A percentile compares a stretch with the other conserved stretches of the same genome.
Evolutionary conservation across 129 eudicot species (phyloP).

Genomic region (Helianthus annuus): DNA sequence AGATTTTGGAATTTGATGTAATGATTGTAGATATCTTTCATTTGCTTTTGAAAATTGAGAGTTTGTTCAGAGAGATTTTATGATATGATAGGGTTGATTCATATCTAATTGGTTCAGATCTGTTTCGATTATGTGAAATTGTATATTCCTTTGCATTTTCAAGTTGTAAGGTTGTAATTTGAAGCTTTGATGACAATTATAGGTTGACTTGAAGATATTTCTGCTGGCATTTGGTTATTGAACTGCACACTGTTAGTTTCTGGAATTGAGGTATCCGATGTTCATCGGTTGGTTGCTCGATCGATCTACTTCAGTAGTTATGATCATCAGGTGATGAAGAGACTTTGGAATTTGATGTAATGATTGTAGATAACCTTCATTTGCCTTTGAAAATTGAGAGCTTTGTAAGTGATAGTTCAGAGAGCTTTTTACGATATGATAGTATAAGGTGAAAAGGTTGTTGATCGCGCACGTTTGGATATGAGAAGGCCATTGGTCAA

Average conservation of each 20-base stretch:
- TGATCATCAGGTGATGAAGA: slow-evolving; percentile 13
- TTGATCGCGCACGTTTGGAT: slow-evolving; percentile 32
- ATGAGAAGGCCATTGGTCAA: slow-evolving; percentile 86
- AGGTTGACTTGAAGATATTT: slow-evolving; percentile 39
- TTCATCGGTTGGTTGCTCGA: slow-evolving; percentile 4
- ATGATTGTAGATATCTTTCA: slow-evolving; percentile 43
- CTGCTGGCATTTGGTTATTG: slow-evolving; percentile 36
- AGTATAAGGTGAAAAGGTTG: not conserved
- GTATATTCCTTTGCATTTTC: not conserved
- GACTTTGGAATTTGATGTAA: slow-evolving; percentile 16
- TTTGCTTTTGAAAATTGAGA: slow-evolving; percentile 18
- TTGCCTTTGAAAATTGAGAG: slow-evolving; percentile 28
- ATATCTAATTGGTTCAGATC: no score
- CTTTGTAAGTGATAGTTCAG: slow-evolving; percentile 18
- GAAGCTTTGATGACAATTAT: slow-evolving; percentile 25
- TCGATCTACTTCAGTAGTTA: slow-evolving; percentile 22
- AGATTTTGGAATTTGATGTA: not conserved
- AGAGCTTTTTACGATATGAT: slow-evolving; percentile 44
- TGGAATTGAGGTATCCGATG: slow-evolving; percentile 25
- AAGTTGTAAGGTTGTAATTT: slow-evolving; percentile 5
- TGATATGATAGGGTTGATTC: slow-evolving; percentile 30
- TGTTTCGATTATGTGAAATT: no score
- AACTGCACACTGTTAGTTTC: slow-evolving; percentile 23
- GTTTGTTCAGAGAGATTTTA: slow-evolving; percentile 21
- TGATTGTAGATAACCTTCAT: slow-evolving; percentile 29